These are phyloP conservation scores for Silybum marianum DNA, from an alignment of 129 eudicot genomes.

Conservation along the genomic window DNA sequence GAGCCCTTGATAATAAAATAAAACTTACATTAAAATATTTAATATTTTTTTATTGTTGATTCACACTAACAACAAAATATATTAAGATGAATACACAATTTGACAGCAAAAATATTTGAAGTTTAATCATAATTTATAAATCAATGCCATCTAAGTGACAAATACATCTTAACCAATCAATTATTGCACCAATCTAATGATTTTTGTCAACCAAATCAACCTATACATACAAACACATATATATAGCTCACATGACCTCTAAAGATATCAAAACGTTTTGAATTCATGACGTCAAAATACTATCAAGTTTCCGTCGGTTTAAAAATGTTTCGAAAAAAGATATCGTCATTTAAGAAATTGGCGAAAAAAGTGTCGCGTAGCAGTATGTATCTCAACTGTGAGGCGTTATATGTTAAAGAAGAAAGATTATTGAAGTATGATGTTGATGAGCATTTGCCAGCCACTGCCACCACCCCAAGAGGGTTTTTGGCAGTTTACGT, in stretches of 20 bases:
- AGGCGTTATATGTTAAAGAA: conserved; percentile 12
- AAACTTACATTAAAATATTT: background rate
- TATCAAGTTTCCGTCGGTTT: conserved; percentile 11
- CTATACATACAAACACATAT: conserved; percentile 19
- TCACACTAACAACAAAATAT: conserved; percentile 34
- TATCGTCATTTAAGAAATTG: conserved; percentile 18
- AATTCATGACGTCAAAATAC: conserved; percentile 13
- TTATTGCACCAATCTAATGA: conserved; percentile 23
- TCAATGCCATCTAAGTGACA: conserved; percentile 34
- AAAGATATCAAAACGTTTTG: background rate
- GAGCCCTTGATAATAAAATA: conserved; percentile 4
- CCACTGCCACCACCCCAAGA: conserved; percentile 41
- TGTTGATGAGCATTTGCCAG: conserved; percentile 7
- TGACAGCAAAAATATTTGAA: conserved; percentile 27
- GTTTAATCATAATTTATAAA: conserved; percentile 23
- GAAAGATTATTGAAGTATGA: conserved; percentile 2
- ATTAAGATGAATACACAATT: conserved; percentile 16
- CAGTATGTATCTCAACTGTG: background rate
- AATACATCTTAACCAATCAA: conserved; percentile 36
- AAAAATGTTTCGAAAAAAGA: conserved; percentile 17
- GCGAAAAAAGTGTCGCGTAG: conserved; percentile 21
- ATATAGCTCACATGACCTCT: conserved; percentile 17
- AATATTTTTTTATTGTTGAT: background rate
- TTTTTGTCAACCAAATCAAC: conserved; percentile 24
- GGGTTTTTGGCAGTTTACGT: conserved; percentile 74